Evolutionary conservation across 73 alveolate species (phyloP), one percentile per base, ranked within the genome.

Genomic region (Paraurostyla sp.): DNA sequence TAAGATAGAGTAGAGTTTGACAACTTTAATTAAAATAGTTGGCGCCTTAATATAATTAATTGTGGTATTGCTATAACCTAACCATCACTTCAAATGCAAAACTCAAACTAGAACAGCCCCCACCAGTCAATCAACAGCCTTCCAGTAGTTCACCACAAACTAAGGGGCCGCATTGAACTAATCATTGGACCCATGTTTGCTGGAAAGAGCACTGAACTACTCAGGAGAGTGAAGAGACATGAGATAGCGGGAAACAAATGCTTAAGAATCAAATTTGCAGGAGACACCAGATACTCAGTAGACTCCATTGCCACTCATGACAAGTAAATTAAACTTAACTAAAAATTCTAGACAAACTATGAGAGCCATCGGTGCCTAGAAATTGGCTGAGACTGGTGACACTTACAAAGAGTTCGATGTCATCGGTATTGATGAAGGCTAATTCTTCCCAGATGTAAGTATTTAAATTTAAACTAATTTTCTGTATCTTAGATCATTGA

Each of bases 341-440:
- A 40, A 81, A n/a, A n/a, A n/a, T 62, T 43, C 29, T 60, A 76
- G 93, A 25, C 71, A 76, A 69, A 59, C 40, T 27, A 48, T 65
- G 30, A 69, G 89, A 58, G 98, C 99, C n/a, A 57, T 89, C 18
- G 62, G 94, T 4, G 86, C 93, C 20, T 58, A 60, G 3, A 42
- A 43, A 23, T 80, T 97, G 58, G 33, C 59, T 32, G 99, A 96
- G 51, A 65, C 84, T 27, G 89, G 69, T 38, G 97, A 88, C 27
- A 68, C 38, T 35, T 86, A 95, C 49, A 33, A 91, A 36, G 71
- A 94, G 32, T 91, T 85, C 92, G 99, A 98, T 85, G 99, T 98
- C 29, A 96, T 98, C 69, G 99, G 99, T n/a, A 96, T 98, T 33
- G 99, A 98, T 82, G 99, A 98, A 92, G 99, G 99, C 40, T 97